Base-by-base conservation (phyloP, 2,329 filamentous ascomycete species). In the Ustulina deusta region DNA sequence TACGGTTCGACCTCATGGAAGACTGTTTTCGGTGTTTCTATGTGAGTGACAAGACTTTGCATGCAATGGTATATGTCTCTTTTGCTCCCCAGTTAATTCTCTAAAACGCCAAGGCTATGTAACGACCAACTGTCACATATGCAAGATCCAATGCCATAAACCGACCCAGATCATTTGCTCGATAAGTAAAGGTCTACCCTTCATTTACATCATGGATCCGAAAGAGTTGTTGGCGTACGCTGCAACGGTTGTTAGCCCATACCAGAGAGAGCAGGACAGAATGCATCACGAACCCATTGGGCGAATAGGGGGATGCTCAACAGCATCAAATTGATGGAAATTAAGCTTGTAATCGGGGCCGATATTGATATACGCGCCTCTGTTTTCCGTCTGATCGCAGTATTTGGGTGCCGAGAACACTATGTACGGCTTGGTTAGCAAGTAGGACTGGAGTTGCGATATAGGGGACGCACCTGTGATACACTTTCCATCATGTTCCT, bases 361-460 rank as follows among this genome's bases (percentile, higher is more conserved):
- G 72, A 99, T 91, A 81, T 99, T 98, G 87, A 99, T 99, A 81
- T 97, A 99, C 20, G 96, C 96, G 71, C 96, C 96, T 83, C 94
- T 96, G 83, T 99, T 99, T 83, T 97, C 95, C 0, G 96, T 98
- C 75, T 93, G 93, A 79, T 99, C 96, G 81, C 96, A 99, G 81
- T 99, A 99, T 81, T 90, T 97, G 44, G 96, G 96, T 29, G 96
- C 96, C 46, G 95, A 98, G 85, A 99, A 99, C 74, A 99, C 96
- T 90, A 65, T 57, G 63, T 89, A 65, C 54, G 66, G 70, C 79
- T 70, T 80, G 74, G 64, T 56, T 66, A 57, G 70, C 52, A 42
- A 38, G 56, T 29, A 29, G 34, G 49, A 29, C 52, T 3, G 27
- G 22, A 38, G 52, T 3, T 32, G 36, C 42, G 51, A 27, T 17